Percentiles rank a stretch among this genome's conserved stretches.
phyloP scores from a whole-genome alignment of 2,329 filamentous ascomycete genomes.

The Alternaria dauci region DNA sequence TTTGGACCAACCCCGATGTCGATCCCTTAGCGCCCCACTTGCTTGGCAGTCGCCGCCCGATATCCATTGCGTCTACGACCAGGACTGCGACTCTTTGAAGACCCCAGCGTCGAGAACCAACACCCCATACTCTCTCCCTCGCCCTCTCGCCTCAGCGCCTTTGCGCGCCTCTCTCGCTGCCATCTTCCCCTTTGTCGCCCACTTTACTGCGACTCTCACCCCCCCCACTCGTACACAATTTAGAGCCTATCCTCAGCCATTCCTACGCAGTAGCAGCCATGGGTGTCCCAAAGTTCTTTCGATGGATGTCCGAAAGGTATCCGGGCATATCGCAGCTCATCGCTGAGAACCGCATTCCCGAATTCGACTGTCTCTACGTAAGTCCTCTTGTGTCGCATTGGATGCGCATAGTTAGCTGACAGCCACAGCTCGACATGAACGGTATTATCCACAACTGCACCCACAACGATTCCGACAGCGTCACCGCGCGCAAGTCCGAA shows the following conservation, averaged over 20 bases:
- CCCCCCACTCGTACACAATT: conserved; percentile 4
- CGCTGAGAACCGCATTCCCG: conserved; percentile 97
- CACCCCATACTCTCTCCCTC: conserved; percentile 29
- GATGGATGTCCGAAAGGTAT: conserved; percentile 99
- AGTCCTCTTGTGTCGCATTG: conserved; percentile 34
- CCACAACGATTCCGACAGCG: conserved; percentile 92
- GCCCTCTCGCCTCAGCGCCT: conserved; percentile 32
- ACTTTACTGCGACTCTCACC: conserved; percentile 7
- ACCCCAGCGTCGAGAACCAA: conserved; percentile 51
- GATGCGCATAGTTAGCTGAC: conserved; percentile 29
- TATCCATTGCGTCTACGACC: conserved; percentile 27
- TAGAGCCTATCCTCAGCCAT: conserved; percentile 23
- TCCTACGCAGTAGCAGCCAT: conserved; percentile 50
- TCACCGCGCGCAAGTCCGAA: conserved; percentile 90
- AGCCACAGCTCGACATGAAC: conserved; percentile 85
- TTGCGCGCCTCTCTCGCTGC: conserved; percentile 14
- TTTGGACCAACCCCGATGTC: conserved; percentile 16
- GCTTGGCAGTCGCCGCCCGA: conserved; percentile 28
- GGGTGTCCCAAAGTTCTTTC: conserved; percentile 92
- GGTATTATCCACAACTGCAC: conserved; percentile 99
- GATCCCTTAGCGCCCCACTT: conserved; percentile 19
- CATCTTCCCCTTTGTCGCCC: conserved; percentile 5
- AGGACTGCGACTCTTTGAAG: conserved; percentile 46
- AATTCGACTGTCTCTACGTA: conserved; percentile 96
- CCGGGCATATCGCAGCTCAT: conserved; percentile 98